Conservation (phyloP, 2,329 filamentous ascomycete genomes). For the Alternaria incomplexa region DNA sequence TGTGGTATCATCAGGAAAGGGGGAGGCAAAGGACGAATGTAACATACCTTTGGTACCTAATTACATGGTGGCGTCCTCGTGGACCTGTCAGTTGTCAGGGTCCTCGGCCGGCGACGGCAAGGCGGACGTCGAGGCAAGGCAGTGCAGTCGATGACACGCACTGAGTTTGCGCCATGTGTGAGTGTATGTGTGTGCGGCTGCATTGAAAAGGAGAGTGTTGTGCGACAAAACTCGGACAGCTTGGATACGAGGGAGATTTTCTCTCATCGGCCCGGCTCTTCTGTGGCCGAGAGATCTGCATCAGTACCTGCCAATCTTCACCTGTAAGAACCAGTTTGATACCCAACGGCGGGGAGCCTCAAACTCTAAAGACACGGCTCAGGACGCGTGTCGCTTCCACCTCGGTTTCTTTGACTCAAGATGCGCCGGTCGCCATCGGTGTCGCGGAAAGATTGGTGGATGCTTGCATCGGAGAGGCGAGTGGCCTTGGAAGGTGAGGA, state of each 20-base stretch:
- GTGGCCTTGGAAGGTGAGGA: not conserved
- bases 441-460: not conserved
- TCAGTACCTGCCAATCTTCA: slow-evolving; percentile 20
- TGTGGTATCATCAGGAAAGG: slow-evolving; percentile 47
- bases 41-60: slow-evolving; percentile 35
- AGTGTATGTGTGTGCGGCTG: not conserved
- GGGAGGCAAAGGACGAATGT: slow-evolving; percentile 5
- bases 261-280: slow-evolving; percentile 6
- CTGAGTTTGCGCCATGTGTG: slow-evolving; percentile 2
- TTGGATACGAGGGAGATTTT: not conserved
- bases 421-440: not conserved
- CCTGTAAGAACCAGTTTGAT: slow-evolving; percentile 25
- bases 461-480: not conserved
- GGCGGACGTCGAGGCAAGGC: slow-evolving; percentile 1
- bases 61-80: not conserved
- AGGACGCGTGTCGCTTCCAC: not conserved
- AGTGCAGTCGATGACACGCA: not conserved
- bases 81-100: not conserved
- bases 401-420: not conserved
- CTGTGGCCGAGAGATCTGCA: slow-evolving; percentile 14
- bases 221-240: not conserved
- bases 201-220: slow-evolving; percentile 3
- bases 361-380: slow-evolving; percentile 23
- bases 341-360: slow-evolving; percentile 32
- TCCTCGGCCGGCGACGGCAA: not conserved